phyloP scores from a whole-genome alignment of 2,329 filamentous ascomycete genomes.

The Aaosphaeria pasadenensis region DNA sequence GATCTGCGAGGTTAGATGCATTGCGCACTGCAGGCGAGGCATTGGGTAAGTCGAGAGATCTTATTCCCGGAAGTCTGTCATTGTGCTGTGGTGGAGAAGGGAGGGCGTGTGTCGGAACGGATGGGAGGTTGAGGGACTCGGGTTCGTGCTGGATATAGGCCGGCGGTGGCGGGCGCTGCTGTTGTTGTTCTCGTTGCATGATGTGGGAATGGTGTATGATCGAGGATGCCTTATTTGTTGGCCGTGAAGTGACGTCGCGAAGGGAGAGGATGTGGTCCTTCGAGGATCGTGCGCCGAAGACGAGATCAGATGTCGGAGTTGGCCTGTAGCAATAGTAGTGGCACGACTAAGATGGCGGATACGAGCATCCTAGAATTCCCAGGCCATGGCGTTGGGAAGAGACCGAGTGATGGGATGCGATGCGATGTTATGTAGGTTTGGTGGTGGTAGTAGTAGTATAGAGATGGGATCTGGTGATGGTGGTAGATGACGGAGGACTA shows the following conservation, averaged over 20 bases:
- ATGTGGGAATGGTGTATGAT: slow-evolving; percentile 16
- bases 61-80: slow-evolving; percentile 43
- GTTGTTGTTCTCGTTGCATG: slow-evolving; percentile 22
- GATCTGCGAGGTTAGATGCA: slow-evolving; percentile 36
- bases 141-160: slow-evolving; percentile 43
- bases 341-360: neutral
- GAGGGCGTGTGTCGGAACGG: slow-evolving; percentile 38
- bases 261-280: no score
- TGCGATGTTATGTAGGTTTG: no score
- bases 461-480: no score
- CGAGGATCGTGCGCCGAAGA: no score
- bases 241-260: neutral
- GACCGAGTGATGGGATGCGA: no score
- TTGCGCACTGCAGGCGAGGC: slow-evolving; percentile 30
- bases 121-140: slow-evolving; percentile 40
- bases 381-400: no score
- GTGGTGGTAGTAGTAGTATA: no score
- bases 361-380: neutral
- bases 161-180: slow-evolving; percentile 40
- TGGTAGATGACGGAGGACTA: no score
- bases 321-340: neutral
- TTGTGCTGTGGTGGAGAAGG: slow-evolving; percentile 9
- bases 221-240: neutral
- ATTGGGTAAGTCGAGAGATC: slow-evolving; percentile 41
- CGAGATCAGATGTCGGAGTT: neutral